phyloP scores from a whole-genome alignment of 148 eudicot genomes.

The Nepenthes mirabilis region DNA sequence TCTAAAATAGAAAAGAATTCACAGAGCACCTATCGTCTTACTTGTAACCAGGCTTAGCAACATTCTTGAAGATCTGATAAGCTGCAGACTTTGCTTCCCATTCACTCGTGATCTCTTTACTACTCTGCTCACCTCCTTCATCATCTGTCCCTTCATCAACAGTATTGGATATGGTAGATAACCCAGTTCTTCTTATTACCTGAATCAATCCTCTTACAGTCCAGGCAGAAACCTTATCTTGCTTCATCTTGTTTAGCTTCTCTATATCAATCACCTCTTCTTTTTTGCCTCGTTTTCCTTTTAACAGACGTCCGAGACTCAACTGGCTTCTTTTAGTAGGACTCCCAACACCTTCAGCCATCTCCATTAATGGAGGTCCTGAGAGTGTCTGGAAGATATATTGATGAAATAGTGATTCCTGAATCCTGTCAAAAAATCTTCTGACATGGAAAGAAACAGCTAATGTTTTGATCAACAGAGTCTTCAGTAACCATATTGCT shows the following conservation, averaged over 20 bases:
- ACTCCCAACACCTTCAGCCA: constrained; percentile 14
- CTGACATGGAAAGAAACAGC: constrained; percentile 73
- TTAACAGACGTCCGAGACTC: constrained; percentile 23
- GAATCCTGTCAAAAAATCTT: constrained; percentile 80
- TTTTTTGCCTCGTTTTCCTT: constrained; percentile 26
- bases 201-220: constrained; percentile 62
- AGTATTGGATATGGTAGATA: constrained; percentile 39
- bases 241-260: constrained; percentile 57
- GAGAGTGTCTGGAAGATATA: constrained; percentile 77
- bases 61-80: constrained; percentile 42
- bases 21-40: constrained; percentile 17
- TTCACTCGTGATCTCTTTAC: constrained; percentile 46
- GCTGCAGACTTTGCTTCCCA: constrained; percentile 67
- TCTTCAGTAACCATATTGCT: constrained; percentile 67
- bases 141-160: constrained; percentile 37
- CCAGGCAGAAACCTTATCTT: constrained; percentile 71
- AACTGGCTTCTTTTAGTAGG: constrained; percentile 22
- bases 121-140: constrained; percentile 28
- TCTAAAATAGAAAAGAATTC: neutral
- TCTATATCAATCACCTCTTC: constrained; percentile 54
- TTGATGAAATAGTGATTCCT: constrained; percentile 68
- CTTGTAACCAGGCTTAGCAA: constrained; percentile 44
- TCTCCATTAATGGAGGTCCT: constrained; percentile 37
- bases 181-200: constrained; percentile 37
- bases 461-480: constrained; percentile 44